Base-by-base conservation (phyloP, 129 eudicot genomes). In the Saposhnikovia divaricata region DNA sequence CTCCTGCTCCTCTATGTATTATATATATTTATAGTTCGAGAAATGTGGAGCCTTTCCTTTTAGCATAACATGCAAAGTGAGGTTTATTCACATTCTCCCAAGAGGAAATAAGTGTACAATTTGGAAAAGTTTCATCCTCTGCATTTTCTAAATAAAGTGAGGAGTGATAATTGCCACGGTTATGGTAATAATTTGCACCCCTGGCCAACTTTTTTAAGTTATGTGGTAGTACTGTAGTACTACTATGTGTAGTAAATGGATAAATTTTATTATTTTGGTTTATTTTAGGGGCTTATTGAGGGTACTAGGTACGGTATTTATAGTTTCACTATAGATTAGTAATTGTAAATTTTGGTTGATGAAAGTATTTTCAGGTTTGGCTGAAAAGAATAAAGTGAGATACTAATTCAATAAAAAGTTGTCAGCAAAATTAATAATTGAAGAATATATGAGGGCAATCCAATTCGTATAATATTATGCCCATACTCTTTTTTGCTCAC, bases 11-110 rank as follows among this genome's bases (percentile, higher is more conserved):
- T 23, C 38, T 4, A 19, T 44, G 0, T 4, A 4, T 38, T 23
- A 1, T 74, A n/a, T 45, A 44, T 74, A 34, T 25, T 23, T 14
- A 34, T 46, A 66, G 34, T 45, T 21, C 2, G 46, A 16, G 76
- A 31, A 65, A n/a, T 42, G 50, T 4, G 80, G 15, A 55, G 75
- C 74, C 74, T 31, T 69, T 14, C n/a, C 16, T 45, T 46, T 59
- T 40, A 23, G 69, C 55, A 78, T 38, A 48, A 40, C 55, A 66
- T 75, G 75, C 71, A 66, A 81, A 81, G 37, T 55, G 7, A 69
- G 55, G 66, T 65, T 50, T 80, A 84, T 78, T 83, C 81, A 37
- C 59, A 51, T 85, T 88, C 87, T 43, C 78, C 53, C 19, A 44
- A 63, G 75, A 57, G 48, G 55, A 31, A 70, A 53, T 53, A 44